Evolutionary conservation across 2,329 filamentous ascomycete species (phyloP).

Genomic region (Penicillium vulpinum): DNA sequence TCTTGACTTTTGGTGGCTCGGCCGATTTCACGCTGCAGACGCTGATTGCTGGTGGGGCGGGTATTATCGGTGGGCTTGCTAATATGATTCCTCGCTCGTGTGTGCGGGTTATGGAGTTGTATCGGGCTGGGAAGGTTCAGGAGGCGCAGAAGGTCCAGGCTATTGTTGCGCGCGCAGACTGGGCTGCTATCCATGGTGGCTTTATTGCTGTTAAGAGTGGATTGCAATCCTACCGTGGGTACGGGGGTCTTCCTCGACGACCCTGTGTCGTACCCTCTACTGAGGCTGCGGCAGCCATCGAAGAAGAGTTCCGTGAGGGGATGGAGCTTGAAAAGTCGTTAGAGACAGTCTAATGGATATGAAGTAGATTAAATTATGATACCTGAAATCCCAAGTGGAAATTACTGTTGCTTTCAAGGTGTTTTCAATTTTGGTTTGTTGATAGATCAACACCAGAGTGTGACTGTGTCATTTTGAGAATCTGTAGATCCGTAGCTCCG

Average conservation of each 20-base stretch:
- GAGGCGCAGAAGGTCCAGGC: conserved; percentile 76
- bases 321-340: conserved; percentile 40
- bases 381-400: not conserved
- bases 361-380: conserved; percentile 4
- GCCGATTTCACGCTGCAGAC: conserved; percentile 86
- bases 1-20: conserved; percentile 85
- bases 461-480: not conserved
- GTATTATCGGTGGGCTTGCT: conserved; percentile 81
- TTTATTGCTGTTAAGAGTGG: conserved; percentile 85
- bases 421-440: not conserved
- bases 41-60: conserved; percentile 72
- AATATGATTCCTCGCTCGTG: conserved; percentile 84
- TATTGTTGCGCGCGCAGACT: conserved; percentile 75
- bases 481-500: not conserved
- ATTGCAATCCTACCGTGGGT: conserved; percentile 77
- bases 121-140: conserved; percentile 68
- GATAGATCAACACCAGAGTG: not conserved
- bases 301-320: conserved; percentile 40
- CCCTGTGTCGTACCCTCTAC: conserved; percentile 57
- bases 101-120: conserved; percentile 75
- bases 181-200: conserved; percentile 77
- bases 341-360: conserved; percentile 16
- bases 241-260: conserved; percentile 72
- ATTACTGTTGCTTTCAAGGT: not conserved
- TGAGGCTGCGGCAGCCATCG: conserved; percentile 33